phyloP scores from a whole-genome alignment of 2,329 filamentous ascomycete species.

The Clarireedia monteithiana region DNA sequence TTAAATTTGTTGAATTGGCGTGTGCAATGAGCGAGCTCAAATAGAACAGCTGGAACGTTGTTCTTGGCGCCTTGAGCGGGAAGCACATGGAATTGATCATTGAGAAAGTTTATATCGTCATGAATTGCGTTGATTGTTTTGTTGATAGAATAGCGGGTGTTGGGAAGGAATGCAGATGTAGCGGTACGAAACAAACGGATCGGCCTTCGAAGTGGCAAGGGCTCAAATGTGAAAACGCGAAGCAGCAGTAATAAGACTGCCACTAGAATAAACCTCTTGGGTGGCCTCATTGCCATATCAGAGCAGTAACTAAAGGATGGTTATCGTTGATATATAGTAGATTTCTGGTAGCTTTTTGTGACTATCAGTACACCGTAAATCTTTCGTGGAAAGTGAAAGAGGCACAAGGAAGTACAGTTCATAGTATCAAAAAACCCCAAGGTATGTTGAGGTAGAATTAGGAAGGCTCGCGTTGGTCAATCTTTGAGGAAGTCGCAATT shows the following conservation, averaged over 20 bases:
- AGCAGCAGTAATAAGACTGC: constrained; percentile 9
- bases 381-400: too few relatives aligned
- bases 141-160: constrained; percentile 9
- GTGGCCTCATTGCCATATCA: constrained; percentile 7
- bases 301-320: neutral
- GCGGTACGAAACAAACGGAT: neutral
- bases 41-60: constrained; percentile 9
- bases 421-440: too few relatives aligned
- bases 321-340: too few relatives aligned
- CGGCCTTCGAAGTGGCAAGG: too few relatives aligned
- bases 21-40: constrained; percentile 13
- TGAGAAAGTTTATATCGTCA: too few relatives aligned
- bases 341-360: too few relatives aligned
- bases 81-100: neutral
- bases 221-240: neutral
- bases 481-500: neutral
- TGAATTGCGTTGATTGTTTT: too few relatives aligned
- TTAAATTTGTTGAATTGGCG: constrained; percentile 27
- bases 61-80: neutral
- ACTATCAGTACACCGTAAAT: too few relatives aligned
- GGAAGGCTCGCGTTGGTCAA: too few relatives aligned
- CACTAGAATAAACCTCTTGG: constrained; percentile 13
- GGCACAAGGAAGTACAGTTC: too few relatives aligned
- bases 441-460: too few relatives aligned
- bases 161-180: constrained; percentile 4